Evolutionary conservation across 345 rosid species (phyloP).

Genomic region (Viola odorata): DNA sequence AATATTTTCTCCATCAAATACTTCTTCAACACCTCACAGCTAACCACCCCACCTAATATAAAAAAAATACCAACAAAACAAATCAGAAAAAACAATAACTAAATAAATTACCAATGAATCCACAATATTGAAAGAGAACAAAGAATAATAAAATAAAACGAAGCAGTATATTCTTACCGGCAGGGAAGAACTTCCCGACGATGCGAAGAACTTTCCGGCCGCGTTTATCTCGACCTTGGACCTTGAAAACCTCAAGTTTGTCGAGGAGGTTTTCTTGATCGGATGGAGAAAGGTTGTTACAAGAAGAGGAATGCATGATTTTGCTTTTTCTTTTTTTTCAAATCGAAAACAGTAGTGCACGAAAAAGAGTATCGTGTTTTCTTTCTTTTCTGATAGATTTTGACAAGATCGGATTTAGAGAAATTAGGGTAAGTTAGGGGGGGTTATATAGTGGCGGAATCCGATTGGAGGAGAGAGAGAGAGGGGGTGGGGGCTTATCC

Average conservation of each 20-base stretch:
- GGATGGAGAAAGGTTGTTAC: neutral
- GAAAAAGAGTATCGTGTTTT: no score
- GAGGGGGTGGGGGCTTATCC: constrained; percentile 8
- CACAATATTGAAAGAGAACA: neutral
- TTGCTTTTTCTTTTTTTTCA: neutral
- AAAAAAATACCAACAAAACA: neutral
- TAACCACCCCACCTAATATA: constrained; percentile 35
- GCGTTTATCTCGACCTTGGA: constrained; percentile 67
- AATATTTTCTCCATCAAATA: constrained; percentile 43
- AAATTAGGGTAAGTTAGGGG: no score
- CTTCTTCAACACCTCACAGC: constrained; percentile 34
- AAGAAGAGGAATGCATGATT: constrained; percentile 7
- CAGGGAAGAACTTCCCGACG: constrained; percentile 48
- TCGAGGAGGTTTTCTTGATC: constrained; percentile 35
- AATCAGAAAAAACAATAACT: neutral
- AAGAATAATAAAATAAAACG: neutral
- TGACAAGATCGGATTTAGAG: no score
- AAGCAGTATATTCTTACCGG: constrained; percentile 26
- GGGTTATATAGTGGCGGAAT: neutral
- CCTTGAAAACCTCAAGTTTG: constrained; percentile 55
- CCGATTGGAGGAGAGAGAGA: neutral
- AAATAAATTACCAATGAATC: neutral
- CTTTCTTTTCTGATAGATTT: no score
- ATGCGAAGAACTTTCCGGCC: constrained; percentile 64
- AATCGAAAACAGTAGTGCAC: no score